Percentiles rank a stretch among this genome's conserved stretches.
These are phyloP conservation scores for Raddia distichophylla DNA, from an alignment of 176 grass and related monocot genomes.

Conservation along the genomic window DNA sequence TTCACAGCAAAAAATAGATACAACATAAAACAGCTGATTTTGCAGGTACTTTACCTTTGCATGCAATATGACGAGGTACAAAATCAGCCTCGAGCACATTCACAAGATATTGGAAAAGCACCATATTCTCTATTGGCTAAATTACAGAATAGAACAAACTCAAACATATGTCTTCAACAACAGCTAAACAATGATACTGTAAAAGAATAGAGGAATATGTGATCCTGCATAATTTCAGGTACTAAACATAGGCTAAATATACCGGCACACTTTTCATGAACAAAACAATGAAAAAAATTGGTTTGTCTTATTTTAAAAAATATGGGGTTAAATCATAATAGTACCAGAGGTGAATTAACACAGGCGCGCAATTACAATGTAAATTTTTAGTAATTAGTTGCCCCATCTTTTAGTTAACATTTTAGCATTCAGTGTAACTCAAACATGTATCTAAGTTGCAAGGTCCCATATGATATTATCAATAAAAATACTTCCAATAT, in stretches of 20 bases:
- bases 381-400: not conserved
- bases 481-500: not conserved
- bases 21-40: conserved; percentile 17
- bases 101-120: conserved; percentile 82
- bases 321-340: not conserved
- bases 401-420: not conserved
- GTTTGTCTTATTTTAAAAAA: not conserved
- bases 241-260: not conserved
- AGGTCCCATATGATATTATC: not conserved
- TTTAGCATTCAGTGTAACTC: not conserved
- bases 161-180: conserved; percentile 27
- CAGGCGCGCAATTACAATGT: not conserved
- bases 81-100: conserved; percentile 77
- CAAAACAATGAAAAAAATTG: conserved; percentile 19
- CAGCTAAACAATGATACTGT: conserved; percentile 7
- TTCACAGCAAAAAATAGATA: conserved; percentile 23
- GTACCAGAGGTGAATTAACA: not conserved
- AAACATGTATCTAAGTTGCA: not conserved
- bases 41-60: conserved; percentile 62
- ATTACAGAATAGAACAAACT: conserved; percentile 40
- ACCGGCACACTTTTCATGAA: conserved; percentile 21
- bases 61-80: conserved; percentile 64
- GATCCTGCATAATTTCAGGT: conserved; percentile 15
- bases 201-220: conserved; percentile 26
- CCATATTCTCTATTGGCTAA: conserved; percentile 65